Conservation (phyloP, 2,329 filamentous ascomycete species). For the Scopulariopsis brevicaulis region DNA sequence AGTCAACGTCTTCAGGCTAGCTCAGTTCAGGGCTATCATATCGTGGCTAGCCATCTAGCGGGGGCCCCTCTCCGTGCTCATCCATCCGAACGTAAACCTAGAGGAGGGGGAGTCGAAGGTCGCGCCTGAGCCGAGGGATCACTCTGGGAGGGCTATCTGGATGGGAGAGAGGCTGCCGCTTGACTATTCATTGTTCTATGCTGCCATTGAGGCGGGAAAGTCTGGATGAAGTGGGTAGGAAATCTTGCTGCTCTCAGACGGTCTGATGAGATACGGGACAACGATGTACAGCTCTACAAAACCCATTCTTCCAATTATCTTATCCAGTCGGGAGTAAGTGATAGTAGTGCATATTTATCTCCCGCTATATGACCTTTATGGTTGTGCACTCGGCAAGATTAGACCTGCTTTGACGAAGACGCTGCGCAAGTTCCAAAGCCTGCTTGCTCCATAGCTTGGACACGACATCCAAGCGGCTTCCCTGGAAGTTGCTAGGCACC, state of each 20-base stretch:
- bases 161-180: constrained; percentile 57
- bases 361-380: no score
- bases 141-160: constrained; percentile 62
- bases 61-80: constrained; percentile 64
- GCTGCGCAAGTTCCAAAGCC: background rate
- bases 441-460: background rate
- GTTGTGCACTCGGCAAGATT: no score
- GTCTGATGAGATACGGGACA: no score
- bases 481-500: background rate
- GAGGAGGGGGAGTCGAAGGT: constrained; percentile 17
- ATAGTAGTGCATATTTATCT: no score
- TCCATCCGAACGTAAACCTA: constrained; percentile 72
- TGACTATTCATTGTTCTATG: constrained; percentile 21
- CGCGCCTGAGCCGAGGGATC: constrained; percentile 36
- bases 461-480: background rate
- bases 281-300: no score
- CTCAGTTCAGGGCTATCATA: constrained; percentile 81
- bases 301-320: no score
- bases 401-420: background rate
- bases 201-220: background rate
- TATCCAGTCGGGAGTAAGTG: no score
- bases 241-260: no score
- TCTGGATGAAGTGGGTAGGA: no score
- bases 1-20: constrained; percentile 76
- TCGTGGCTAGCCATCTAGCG: constrained; percentile 76